These are phyloP conservation scores for Udeniomyces megalosporus DNA, from an alignment of 768 basidiomycete species.

Conservation along the genomic window DNA sequence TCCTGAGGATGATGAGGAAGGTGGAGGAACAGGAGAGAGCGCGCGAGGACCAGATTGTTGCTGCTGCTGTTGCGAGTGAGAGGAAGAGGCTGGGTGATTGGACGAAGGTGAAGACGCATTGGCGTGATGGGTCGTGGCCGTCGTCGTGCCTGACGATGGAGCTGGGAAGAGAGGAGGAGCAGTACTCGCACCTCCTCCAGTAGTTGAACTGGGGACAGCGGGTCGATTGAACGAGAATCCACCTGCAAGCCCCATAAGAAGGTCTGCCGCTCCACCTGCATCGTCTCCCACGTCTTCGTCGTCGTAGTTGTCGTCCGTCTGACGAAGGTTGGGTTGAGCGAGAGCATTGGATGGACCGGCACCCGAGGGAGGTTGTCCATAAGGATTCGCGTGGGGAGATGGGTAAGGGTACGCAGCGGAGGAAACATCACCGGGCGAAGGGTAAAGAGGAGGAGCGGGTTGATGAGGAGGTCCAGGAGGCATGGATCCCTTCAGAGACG, in stretches of 20 bases:
- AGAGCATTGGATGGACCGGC: too few species aligned
- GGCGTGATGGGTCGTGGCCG: background rate
- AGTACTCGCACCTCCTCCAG: background rate
- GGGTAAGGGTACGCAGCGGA: background rate
- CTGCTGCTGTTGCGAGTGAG: too few species aligned
- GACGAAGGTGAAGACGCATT: background rate
- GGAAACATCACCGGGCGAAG: background rate
- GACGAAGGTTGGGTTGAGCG: too few species aligned
- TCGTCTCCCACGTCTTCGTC: slow-evolving; percentile 14
- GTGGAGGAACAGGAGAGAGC: too few species aligned
- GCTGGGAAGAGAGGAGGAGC: background rate
- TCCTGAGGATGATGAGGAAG: too few species aligned
- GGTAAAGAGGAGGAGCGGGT: background rate
- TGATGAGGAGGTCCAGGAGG: background rate
- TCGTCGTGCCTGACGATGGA: too few species aligned
- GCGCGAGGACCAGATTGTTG: too few species aligned
- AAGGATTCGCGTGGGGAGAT: slow-evolving; percentile 16
- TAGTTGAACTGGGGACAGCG: background rate
- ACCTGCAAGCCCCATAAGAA: slow-evolving; percentile 54
- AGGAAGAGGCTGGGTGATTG: background rate
- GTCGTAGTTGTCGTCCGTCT: slow-evolving; percentile 85
- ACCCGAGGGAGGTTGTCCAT: slow-evolving; percentile 38
- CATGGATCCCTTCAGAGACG: background rate
- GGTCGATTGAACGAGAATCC: slow-evolving; percentile 23
- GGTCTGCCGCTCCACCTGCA: slow-evolving; percentile 52